Evolutionary conservation across 2,329 filamentous ascomycete species (phyloP), one percentile per base, ranked within the genome.

Genomic region (Fusarium sp.): DNA sequence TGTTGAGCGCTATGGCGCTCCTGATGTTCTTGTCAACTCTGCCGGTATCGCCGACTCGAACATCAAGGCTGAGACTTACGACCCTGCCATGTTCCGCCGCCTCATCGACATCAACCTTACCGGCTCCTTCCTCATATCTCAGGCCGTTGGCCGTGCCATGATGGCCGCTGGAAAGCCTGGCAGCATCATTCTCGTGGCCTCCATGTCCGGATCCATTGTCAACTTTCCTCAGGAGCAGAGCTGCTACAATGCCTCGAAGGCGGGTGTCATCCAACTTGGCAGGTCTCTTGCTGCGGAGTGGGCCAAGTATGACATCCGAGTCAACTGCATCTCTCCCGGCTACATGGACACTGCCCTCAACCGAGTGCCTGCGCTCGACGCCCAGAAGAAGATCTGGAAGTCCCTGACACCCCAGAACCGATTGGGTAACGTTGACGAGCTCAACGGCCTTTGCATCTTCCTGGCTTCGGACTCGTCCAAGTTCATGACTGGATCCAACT

Each of bases 341-440:
- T 95, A 95, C 85, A 95, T 95, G 90, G 92, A 95, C 84, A 96
- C 93, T 8, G 91, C 91, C 8, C 85, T 94, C 69, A 95, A 94
- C 88, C 90, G 91, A 66, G 91, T 93, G 11, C 91, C 92, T 26
- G 91, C 91, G 41, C 89, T 94, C 23, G 92, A 94, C 71, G 91
- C 91, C 50, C 91, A 94, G 86, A 94, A 94, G 89, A 91, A 91
- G 83, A 92, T 93, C 81, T 94, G 92, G 92, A 89, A 89, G 75
- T 88, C 87, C 40, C 80, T 92, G 69, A 94, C 92, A 11, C 92
- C 92, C 13, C 91, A 93, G 86, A 87, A 88, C 80, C 89, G 92
- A 46, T 86, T 94, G 18, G 92, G 92, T 59, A 85, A 85, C 48
- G 91, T 93, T 42, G 90, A 93, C 73, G 92, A 94, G 80, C 86